Percentiles rank a stretch among this genome's conserved stretches.
phyloP scores from a whole-genome alignment of 805 yeast genomes.

The Nakazawaea siamensis region DNA sequence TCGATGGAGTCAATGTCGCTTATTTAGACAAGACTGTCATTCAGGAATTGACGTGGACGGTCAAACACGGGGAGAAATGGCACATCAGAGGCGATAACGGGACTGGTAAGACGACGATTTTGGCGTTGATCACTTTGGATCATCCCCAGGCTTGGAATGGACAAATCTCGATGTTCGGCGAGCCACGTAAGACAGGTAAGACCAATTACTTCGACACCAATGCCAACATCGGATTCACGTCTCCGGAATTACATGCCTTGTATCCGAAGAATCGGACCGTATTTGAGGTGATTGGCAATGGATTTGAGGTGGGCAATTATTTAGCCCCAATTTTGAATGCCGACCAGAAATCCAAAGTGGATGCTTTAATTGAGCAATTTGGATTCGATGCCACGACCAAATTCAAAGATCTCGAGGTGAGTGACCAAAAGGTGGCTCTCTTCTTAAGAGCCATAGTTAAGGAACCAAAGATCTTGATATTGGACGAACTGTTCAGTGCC shows the following conservation, averaged over 20 bases:
- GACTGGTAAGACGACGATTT: slow-evolving; percentile 83
- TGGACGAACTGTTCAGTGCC: slow-evolving; percentile 91
- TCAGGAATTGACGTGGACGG: slow-evolving; percentile 54
- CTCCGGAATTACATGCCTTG: slow-evolving; percentile 91
- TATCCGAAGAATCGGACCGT: slow-evolving; percentile 55
- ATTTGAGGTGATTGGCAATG: slow-evolving; percentile 58
- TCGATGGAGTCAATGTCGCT: slow-evolving; percentile 54
- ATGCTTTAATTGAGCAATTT: slow-evolving; percentile 37
- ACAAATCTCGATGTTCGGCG: slow-evolving; percentile 54
- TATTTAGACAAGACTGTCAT: slow-evolving; percentile 60
- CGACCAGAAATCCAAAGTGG: slow-evolving; percentile 29
- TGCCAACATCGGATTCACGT: slow-evolving; percentile 70
- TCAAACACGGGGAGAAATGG: slow-evolving; percentile 73
- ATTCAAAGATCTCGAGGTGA: slow-evolving; percentile 51
- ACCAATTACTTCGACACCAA: slow-evolving; percentile 75
- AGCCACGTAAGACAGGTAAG: slow-evolving; percentile 64
- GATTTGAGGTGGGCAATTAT: slow-evolving; percentile 62
- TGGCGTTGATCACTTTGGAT: slow-evolving; percentile 82
- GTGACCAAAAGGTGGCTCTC: slow-evolving; percentile 71
- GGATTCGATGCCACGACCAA: slow-evolving; percentile 23
- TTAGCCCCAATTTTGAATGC: slow-evolving; percentile 36
- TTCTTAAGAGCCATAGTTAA: slow-evolving; percentile 74
- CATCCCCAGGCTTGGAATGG: slow-evolving; percentile 95
- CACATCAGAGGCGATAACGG: slow-evolving; percentile 88
- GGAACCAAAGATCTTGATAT: slow-evolving; percentile 66